A percentile compares a stretch with the other conserved stretches of the same genome.
These are phyloP conservation scores for Cladorrhinum sp. DNA, from an alignment of 2,329 filamentous ascomycete genomes.

Conservation along the genomic window DNA sequence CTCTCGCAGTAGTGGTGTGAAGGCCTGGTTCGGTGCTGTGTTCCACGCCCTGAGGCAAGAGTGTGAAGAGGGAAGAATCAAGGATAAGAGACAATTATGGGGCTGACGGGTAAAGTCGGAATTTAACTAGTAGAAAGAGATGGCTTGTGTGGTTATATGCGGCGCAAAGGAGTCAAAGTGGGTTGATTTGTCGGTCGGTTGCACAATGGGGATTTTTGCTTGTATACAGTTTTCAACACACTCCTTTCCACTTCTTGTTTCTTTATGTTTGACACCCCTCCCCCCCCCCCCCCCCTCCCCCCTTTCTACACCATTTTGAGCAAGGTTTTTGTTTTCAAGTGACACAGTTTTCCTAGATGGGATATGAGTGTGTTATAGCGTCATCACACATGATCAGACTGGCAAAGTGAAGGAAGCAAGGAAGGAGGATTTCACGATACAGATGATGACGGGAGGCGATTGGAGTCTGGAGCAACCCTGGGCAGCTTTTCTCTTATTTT, in stretches of 20 bases:
- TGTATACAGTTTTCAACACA: neutral
- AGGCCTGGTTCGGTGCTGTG: constrained; percentile 3
- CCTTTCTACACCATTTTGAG: neutral
- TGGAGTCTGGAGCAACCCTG: constrained; percentile 21
- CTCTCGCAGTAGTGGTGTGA: constrained; percentile 33
- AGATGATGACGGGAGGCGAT: constrained; percentile 2
- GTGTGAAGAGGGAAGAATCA: neutral
- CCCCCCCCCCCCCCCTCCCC: neutral
- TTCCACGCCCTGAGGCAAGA: neutral
- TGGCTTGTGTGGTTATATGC: neutral
- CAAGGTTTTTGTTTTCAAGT: no score
- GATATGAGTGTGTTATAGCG: neutral
- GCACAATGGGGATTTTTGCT: neutral
- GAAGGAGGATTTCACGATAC: neutral
- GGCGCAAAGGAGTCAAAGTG: neutral
- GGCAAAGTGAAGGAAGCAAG: neutral
- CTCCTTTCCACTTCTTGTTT: neutral
- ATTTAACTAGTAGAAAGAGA: neutral
- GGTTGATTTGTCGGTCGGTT: neutral
- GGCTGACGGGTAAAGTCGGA: no score
- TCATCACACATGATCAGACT: constrained; percentile 3
- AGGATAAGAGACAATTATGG: neutral
- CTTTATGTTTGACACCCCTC: neutral
- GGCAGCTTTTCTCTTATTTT: constrained; percentile 7
- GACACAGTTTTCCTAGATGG: neutral